phyloP scores from a whole-genome alignment of 306 rosid genomes.

The Astragalus glycyphyllos region DNA sequence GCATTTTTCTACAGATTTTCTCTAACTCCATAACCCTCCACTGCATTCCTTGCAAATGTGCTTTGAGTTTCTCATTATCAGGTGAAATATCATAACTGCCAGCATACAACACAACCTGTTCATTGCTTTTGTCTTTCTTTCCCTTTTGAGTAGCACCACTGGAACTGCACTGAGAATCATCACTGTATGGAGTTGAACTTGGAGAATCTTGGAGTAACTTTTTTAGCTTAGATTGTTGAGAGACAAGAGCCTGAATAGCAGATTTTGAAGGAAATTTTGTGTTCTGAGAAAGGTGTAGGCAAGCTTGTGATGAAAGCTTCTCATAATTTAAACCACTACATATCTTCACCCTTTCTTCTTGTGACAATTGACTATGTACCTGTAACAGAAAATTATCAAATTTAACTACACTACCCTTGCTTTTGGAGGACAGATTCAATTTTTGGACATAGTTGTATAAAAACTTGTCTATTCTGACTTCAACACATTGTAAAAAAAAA shows the following conservation, averaged over 20 bases:
- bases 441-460: too few species aligned
- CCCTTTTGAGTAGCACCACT: conserved; percentile 43
- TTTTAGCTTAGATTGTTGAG: conserved; percentile 74
- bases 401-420: conserved; percentile 29
- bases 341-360: conserved; percentile 77
- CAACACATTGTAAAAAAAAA: too few species aligned
- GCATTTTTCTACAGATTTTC: conserved; percentile 81
- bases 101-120: conserved; percentile 66
- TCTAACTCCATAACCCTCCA: conserved; percentile 90
- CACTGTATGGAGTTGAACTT: conserved; percentile 44
- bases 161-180: conserved; percentile 51
- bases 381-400: conserved; percentile 45
- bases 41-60: conserved; percentile 91
- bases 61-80: conserved; percentile 67
- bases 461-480: too few species aligned
- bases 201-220: conserved; percentile 55
- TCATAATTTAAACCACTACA: conserved; percentile 71
- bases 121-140: conserved; percentile 53
- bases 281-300: conserved; percentile 68
- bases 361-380: conserved; percentile 83
- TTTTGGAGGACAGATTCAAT: not conserved
- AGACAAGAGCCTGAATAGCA: conserved; percentile 62
- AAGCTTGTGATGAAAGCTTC: conserved; percentile 77
- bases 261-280: conserved; percentile 71
- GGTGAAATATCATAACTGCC: conserved; percentile 58